Base-by-base conservation (phyloP, 2,329 filamentous ascomycete genomes). In the Zymoseptoria ardabiliae region DNA sequence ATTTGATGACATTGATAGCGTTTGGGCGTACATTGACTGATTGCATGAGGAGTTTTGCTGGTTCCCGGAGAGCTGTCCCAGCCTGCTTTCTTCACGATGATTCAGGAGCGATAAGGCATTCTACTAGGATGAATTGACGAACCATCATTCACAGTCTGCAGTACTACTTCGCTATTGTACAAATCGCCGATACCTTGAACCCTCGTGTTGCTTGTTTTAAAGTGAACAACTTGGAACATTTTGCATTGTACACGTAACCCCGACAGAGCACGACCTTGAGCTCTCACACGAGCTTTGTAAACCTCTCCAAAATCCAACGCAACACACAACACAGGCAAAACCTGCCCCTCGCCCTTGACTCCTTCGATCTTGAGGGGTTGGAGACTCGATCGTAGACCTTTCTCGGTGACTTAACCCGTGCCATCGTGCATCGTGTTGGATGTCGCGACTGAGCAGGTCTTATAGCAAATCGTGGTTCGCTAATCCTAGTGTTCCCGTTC, bases 1-100 rank as follows among this genome's bases (percentile, higher is more conserved):
- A 53, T 56, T 53, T 53, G 35, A 45, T 45, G 35, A 45, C 35
- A n/a, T 59, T 65, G 63, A 64, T 65, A 65, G 63, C 63, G 63
- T 65, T 65, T 55, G 48, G 63, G 63, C 62, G 60, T 61, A 54
- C 35, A 45, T 45, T 45, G 35, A 45, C 35, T n/a, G 35, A 45
- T 45, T 13, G 35, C 35, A 45, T 45, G 35, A 45, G 35, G 35
- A 45, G 35, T 45, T 45, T 45, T 45, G 35, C 35, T 45, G 17
- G 17, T 45, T 45, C 35, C 2, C 35, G 35, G n/a, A 45, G 35
- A 17, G 35, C 35, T 17, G 35, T 17, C 11, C 35, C 35, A 45
- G 35, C 35, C 35, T 45, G 35, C 35, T 45, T 45, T 45, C 35
- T 45, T 45, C 13, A 45, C 35, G 35, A 45, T 45, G 35, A 13